Percentiles rank a stretch among this genome's conserved stretches.
Evolutionary conservation across 805 yeast species (phyloP).

Genomic region (Jamesozyma rosinii): DNA sequence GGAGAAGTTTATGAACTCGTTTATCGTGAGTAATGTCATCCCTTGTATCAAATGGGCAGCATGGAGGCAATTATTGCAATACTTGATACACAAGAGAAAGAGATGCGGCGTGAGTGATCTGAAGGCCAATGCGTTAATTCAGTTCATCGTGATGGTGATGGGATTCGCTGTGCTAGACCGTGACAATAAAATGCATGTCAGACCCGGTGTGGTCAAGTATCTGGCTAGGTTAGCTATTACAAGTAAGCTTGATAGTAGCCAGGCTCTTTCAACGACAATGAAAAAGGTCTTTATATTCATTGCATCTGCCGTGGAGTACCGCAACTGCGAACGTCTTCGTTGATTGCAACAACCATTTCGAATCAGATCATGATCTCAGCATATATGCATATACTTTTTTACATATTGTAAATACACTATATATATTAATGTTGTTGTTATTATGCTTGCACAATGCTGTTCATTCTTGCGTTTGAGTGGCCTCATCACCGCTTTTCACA

Average conservation of each 20-base stretch:
- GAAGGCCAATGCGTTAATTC: constrained; percentile 8
- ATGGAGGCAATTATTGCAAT: constrained; percentile 19
- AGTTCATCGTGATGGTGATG: constrained; percentile 16
- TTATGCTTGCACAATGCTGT: too few relatives aligned
- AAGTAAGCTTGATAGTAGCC: not conserved
- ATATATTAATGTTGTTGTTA: too few relatives aligned
- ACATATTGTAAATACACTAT: not conserved
- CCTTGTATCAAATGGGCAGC: constrained; percentile 23
- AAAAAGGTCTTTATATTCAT: constrained; percentile 9
- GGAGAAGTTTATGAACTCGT: constrained; percentile 18
- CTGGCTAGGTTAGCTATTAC: constrained; percentile 10
- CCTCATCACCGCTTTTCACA: too few relatives aligned
- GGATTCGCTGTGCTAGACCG: constrained; percentile 17
- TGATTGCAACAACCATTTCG: too few relatives aligned
- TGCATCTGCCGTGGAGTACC: constrained; percentile 13
- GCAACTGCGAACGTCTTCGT: constrained; percentile 3
- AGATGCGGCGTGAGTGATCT: not conserved
- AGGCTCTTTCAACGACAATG: not conserved
- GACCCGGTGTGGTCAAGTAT: constrained; percentile 15
- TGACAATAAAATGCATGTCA: constrained; percentile 14
- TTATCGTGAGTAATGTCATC: constrained; percentile 14
- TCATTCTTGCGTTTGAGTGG: too few relatives aligned
- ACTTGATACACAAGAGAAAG: constrained; percentile 5
- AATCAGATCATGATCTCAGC: not conserved
- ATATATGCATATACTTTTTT: not conserved